Base-by-base conservation (phyloP, 306 rosid genomes). In the Dicorynia guianensis region DNA sequence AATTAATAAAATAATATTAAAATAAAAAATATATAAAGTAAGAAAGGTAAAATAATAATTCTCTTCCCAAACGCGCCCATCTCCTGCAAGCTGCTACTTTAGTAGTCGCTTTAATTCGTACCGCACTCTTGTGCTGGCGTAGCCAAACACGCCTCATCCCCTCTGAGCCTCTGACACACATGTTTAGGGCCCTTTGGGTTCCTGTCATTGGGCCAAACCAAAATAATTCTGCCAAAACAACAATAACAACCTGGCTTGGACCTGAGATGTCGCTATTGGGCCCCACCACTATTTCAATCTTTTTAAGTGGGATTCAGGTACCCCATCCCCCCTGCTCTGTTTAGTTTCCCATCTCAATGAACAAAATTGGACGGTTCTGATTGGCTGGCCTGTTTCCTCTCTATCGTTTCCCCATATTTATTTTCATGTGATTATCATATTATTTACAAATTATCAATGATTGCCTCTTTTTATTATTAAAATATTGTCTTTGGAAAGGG, bases 221-320 rank as follows among this genome's bases (percentile, higher is more conserved):
- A 49, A 72, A 82, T 72, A 4, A 67, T 61, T 36, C 50, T 39
- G 52, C 4, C 17, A 8, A 77, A 35, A 10, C 39, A 10, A 48
- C 38, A 19, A 44, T 63, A 34, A 71, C 20, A 63, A 56, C 7
- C 57, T 65, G 46, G 10, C 46, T 40, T 40, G 46, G 46, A 40
- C 30, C 30, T 25, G 30, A 25, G 30, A 25, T 25, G 30, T 25
- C 30, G 2, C 30, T 25, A 30, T 18, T 18, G 65, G 47, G 62
- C 58, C 82, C 82, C 75, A 79, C 82, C 82, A 82, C 67, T 56
- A 76, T 62, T 30, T 35, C 17, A 13, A 34, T 0, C 4, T 18
- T 25, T 18, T n/a, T 42, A 0, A 30, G 72, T 34, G 73, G 76
- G 72, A 25, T 25, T 8, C 84, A 71, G 58, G 40, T 0, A 10